Evolutionary conservation across 441 rosid genomes (phyloP).

Genomic region (Euphorbia corollata): DNA sequence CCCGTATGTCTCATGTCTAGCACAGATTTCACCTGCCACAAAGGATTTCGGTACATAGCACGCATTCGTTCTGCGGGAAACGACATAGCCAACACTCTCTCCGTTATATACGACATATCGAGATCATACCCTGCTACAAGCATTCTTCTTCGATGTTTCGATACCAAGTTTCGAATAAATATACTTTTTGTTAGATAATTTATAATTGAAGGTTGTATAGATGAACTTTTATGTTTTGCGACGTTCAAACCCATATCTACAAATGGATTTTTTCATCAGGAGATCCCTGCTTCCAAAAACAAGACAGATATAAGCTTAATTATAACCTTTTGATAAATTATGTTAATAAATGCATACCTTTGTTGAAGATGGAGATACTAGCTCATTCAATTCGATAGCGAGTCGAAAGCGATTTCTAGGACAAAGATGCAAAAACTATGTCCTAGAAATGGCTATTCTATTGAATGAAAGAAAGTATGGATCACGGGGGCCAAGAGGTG

Average conservation of each 20-base stretch:
- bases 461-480: constrained; percentile 2
- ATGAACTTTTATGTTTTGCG: constrained; percentile 32
- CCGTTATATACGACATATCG: constrained; percentile 85
- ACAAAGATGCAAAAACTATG: constrained; percentile 22
- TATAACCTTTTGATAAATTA: not conserved
- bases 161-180: constrained; percentile 68
- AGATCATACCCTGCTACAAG: constrained; percentile 78
- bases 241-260: constrained; percentile 58
- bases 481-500: constrained; percentile 31
- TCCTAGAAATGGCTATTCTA: constrained; percentile 33
- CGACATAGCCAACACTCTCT: constrained; percentile 69
- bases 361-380: constrained; percentile 25
- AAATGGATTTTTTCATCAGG: constrained; percentile 14
- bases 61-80: constrained; percentile 84
- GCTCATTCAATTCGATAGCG: not conserved
- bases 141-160: constrained; percentile 71
- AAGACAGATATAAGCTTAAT: no score
- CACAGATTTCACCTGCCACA: constrained; percentile 90
- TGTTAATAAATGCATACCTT: constrained; percentile 2
- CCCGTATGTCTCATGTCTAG: constrained; percentile 67
- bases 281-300: constrained; percentile 12
- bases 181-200: constrained; percentile 46
- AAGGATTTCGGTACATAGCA: constrained; percentile 77
- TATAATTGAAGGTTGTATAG: constrained; percentile 26
- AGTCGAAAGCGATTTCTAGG: constrained; percentile 29